Evolutionary conservation across 257 asterid genomes (phyloP), one percentile per base, ranked within the genome.

Genomic region (Leonotis leonurus): DNA sequence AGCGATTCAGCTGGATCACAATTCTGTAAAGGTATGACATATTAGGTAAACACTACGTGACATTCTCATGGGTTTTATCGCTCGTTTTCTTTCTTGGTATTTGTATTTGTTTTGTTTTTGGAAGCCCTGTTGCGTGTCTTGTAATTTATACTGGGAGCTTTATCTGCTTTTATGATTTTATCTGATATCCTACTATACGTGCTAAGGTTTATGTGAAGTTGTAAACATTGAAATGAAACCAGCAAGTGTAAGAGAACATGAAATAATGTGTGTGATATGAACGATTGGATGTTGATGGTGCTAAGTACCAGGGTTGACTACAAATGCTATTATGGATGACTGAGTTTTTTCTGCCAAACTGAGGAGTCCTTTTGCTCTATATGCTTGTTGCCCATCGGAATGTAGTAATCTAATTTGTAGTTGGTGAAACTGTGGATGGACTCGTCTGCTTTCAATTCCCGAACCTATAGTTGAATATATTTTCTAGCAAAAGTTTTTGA

Each of bases 1-100:
- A 70, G 88, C 90, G 13, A 70, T 83, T 53, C 81, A 79, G 75
- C 90, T 85, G 26, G 89, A 85, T 77, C 79, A 73, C 51, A 69
- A 71, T 14, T 78, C 84, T 66, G 78, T 83, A 33, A 85, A 85
- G 84, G 94, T 83, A 46, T 72, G 43, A 25, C 21, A 9, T 40
- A n/a, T 36, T 68, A 14, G 55, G 27, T 49, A 17, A 33, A 44
- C 36, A 3, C 70, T 45, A n/a, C 37, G 62, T 12, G 13, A 20
- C 55, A 7, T 45, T 50, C 27, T 27, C 4, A 18, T 48, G 12
- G 26, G 14, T 35, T 22, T 48, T 29, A 0, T 39, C 1, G 10
- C 59, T 1, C 20, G 58, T 56, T 18, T 43, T 59, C 11, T 36
- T 12, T 3, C 39, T 21, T 3, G 25, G 5, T 6, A 16, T 56